phyloP scores from a whole-genome alignment of 129 eudicot genomes.

The Centaurea solstitialis region DNA sequence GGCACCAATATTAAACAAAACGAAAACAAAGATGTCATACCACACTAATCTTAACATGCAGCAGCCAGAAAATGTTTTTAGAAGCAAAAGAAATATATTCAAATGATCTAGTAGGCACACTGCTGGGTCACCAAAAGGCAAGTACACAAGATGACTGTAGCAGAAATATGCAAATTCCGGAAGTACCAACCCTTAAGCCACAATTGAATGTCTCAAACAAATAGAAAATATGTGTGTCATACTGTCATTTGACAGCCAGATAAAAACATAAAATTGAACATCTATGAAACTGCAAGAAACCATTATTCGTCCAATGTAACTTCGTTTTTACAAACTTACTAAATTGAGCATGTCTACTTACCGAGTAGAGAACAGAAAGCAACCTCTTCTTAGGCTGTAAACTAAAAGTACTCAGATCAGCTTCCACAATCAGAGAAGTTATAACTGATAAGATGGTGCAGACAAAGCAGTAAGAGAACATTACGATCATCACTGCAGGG shows the following conservation, averaged over 20 bases:
- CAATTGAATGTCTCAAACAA: background rate
- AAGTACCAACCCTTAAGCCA: background rate
- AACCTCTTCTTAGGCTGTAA: slow-evolving; percentile 55
- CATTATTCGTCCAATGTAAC: background rate
- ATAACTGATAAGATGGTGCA: slow-evolving; percentile 58
- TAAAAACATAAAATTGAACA: background rate
- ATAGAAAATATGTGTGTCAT: background rate
- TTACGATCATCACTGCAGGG: slow-evolving; percentile 61
- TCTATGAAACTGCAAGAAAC: background rate
- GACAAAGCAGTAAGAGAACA: slow-evolving; percentile 62
- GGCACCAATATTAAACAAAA: background rate
- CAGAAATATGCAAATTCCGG: background rate
- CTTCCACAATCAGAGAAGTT: slow-evolving; percentile 48
- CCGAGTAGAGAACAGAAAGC: slow-evolving; percentile 62
- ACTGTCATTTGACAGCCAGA: background rate
- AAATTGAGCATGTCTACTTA: slow-evolving; percentile 27
- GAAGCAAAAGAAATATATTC: too few species aligned
- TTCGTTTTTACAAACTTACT: background rate
- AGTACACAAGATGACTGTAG: too few species aligned
- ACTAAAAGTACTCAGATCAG: slow-evolving; percentile 57
- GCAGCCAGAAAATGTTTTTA: too few species aligned
- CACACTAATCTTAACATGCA: background rate
- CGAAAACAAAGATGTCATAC: background rate
- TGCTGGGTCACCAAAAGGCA: too few species aligned
- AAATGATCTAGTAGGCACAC: too few species aligned